phyloP scores from a whole-genome alignment of 2,329 filamentous ascomycete species.

The Pseudogymnoascus sp. region DNA sequence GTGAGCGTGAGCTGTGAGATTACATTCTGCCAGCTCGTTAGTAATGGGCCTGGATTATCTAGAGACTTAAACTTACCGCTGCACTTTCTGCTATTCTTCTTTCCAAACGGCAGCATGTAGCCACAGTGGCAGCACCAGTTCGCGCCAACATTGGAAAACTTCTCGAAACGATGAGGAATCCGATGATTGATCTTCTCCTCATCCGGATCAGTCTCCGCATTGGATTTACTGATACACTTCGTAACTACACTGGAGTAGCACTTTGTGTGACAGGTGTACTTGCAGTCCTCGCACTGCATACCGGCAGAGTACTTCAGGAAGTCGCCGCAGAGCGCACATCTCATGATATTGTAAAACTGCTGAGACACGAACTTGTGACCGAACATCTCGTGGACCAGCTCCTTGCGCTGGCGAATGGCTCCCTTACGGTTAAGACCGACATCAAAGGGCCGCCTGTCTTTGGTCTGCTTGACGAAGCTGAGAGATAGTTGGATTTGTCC shows the following conservation, averaged over 20 bases:
- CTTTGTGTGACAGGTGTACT: constrained; percentile 98
- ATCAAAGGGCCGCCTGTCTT: constrained; percentile 74
- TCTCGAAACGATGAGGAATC: constrained; percentile 92
- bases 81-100: constrained; percentile 91
- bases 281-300: constrained; percentile 99
- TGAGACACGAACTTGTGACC: constrained; percentile 98
- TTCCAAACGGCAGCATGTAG: constrained; percentile 88
- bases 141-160: constrained; percentile 94
- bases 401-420: constrained; percentile 93
- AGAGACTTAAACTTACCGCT: constrained; percentile 49
- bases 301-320: constrained; percentile 98
- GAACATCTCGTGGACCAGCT: constrained; percentile 97
- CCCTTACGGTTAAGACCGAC: constrained; percentile 89
- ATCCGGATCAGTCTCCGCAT: constrained; percentile 94
- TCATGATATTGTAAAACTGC: constrained; percentile 99
- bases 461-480: constrained; percentile 86
- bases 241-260: constrained; percentile 96
- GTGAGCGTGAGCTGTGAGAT: constrained; percentile 79
- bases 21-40: constrained; percentile 60
- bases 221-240: constrained; percentile 99
- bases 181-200: constrained; percentile 99
- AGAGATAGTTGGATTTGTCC: constrained; percentile 87
- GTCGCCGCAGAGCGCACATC: constrained; percentile 92
- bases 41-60: constrained; percentile 12
- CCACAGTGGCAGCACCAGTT: constrained; percentile 99